Evolutionary conservation across 1,284 basidiomycete genomes (phyloP).

Genomic region (Melanopsichium pennsylvanicum): DNA sequence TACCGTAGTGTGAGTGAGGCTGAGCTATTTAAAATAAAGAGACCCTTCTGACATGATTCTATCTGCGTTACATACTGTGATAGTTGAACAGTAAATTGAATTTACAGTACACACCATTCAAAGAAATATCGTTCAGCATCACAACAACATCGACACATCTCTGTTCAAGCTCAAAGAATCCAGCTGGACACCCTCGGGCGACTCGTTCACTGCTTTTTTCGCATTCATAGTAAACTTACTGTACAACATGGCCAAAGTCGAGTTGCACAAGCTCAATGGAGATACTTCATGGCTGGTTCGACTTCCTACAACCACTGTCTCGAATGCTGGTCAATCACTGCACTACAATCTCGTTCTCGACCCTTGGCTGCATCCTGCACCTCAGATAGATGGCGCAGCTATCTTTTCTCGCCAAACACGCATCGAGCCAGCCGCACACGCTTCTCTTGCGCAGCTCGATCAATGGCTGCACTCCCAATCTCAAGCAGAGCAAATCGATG

Average conservation of each 20-base stretch:
- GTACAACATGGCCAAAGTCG: constrained; percentile 12
- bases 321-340: neutral
- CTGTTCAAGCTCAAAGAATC: too few species aligned
- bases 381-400: constrained; percentile 26
- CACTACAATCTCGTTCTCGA: constrained; percentile 36
- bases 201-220: too few species aligned
- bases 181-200: too few species aligned
- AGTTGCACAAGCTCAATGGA: constrained; percentile 45
- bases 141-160: too few species aligned
- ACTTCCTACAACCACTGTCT: neutral
- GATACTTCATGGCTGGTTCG: constrained; percentile 42
- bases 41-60: too few species aligned
- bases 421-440: constrained; percentile 20
- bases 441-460: constrained; percentile 32
- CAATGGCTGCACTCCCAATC: constrained; percentile 14
- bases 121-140: too few species aligned
- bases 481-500: constrained; percentile 8
- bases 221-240: too few species aligned
- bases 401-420: constrained; percentile 39
- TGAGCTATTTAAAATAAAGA: too few species aligned
- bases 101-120: too few species aligned
- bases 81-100: too few species aligned
- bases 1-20: too few species aligned
- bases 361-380: constrained; percentile 39
- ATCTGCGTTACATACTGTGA: too few species aligned